phyloP scores from a whole-genome alignment of 345 rosid genomes.

The Tarenaya hassleriana region DNA sequence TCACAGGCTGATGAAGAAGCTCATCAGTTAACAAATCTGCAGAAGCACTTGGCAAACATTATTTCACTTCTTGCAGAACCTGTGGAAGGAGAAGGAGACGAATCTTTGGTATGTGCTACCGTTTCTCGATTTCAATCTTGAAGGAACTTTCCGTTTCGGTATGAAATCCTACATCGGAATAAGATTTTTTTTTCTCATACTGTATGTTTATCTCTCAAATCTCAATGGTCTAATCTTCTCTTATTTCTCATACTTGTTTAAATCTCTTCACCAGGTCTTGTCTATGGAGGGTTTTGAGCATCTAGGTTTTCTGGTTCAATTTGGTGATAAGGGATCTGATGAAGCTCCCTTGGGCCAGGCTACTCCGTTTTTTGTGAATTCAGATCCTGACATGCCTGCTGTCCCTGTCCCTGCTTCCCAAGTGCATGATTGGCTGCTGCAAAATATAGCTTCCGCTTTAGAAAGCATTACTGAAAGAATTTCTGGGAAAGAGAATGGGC shows the following conservation, averaged over 20 bases:
- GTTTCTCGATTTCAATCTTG: slow-evolving; percentile 13
- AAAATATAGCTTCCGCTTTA: slow-evolving; percentile 65
- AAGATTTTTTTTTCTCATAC: slow-evolving; percentile 9
- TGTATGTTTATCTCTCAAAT: slow-evolving; percentile 9
- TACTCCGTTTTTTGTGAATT: slow-evolving; percentile 86
- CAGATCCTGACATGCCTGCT: slow-evolving; percentile 93
- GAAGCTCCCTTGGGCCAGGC: slow-evolving; percentile 66
- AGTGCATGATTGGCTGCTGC: slow-evolving; percentile 77
- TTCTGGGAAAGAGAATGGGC: slow-evolving; percentile 84
- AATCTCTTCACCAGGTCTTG: slow-evolving; percentile 50
- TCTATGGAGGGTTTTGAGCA: slow-evolving; percentile 93
- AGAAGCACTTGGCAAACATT: slow-evolving; percentile 84
- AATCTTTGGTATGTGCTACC: slow-evolving; percentile 59
- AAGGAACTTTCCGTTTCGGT: slow-evolving; percentile 5
- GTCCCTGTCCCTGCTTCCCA: slow-evolving; percentile 76
- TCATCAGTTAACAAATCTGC: slow-evolving; percentile 89
- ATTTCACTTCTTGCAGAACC: slow-evolving; percentile 80
- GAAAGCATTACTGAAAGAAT: slow-evolving; percentile 64
- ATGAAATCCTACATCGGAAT: not conserved
- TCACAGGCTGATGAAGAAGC: slow-evolving; percentile 95
- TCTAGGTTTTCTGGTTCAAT: slow-evolving; percentile 84
- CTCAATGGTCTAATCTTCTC: not conserved
- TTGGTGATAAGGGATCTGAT: slow-evolving; percentile 77
- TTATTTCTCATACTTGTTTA: slow-evolving; percentile 1
- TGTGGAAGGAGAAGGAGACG: slow-evolving; percentile 74